Conservation (phyloP, 2,329 filamentous ascomycete genomes). For the Ceratocystis papillata region DNA sequence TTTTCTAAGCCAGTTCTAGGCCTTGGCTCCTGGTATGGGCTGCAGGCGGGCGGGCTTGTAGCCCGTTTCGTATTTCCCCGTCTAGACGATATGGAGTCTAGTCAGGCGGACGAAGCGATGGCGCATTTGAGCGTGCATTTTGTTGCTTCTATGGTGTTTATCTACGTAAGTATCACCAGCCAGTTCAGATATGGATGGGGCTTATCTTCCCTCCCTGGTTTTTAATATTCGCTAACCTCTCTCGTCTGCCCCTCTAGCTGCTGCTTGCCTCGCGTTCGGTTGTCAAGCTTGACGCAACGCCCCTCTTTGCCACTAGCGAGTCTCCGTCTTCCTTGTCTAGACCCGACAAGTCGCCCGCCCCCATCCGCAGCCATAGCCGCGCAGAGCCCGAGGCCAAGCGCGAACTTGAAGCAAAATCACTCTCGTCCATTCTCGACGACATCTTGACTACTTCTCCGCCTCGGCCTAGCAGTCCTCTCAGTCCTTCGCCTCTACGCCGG, state of each 20-base stretch:
- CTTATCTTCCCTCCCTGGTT: background rate
- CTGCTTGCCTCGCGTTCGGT: conserved; percentile 12
- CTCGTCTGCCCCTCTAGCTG: background rate
- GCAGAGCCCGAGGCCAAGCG: conserved; percentile 25
- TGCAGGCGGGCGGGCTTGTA: conserved; percentile 50
- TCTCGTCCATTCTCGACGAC: conserved; percentile 41
- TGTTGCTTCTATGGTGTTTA: conserved; percentile 42
- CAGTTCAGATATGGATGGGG: too few species aligned
- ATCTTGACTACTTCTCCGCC: conserved; percentile 29
- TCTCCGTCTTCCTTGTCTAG: conserved; percentile 12
- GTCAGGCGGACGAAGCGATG: conserved; percentile 33
- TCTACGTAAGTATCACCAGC: conserved; percentile 39
- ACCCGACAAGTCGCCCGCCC: background rate
- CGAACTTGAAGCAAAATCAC: conserved; percentile 32
- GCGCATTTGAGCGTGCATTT: conserved; percentile 44
- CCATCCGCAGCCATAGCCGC: background rate
- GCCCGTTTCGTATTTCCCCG: conserved; percentile 43
- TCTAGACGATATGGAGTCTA: conserved; percentile 34
- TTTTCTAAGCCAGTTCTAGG: conserved; percentile 50
- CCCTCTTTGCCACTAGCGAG: conserved; percentile 36
- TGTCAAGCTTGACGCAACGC: conserved; percentile 44
- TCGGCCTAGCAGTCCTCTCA: conserved; percentile 26
- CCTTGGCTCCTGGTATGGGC: conserved; percentile 53
- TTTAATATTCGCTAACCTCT: background rate
- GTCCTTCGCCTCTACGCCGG: conserved; percentile 19